phyloP scores from a whole-genome alignment of 1,284 basidiomycete genomes.

The Trichosporon coremiiforme region DNA sequence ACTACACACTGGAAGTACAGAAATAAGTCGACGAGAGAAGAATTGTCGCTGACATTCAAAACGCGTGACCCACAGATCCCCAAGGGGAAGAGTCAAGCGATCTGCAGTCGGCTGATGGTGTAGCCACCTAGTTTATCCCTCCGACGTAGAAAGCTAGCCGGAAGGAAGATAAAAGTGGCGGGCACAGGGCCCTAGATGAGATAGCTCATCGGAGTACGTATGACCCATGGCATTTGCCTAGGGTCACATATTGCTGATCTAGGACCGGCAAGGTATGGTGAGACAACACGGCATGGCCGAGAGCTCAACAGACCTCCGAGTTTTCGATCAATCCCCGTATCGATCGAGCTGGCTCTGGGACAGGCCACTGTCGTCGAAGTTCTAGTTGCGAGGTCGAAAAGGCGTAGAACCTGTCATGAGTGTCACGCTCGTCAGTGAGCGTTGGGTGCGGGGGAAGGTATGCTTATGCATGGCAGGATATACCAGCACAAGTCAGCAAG shows the following conservation, averaged over 20 bases:
- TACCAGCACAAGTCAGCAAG: not conserved
- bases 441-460: not conserved
- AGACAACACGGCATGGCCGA: not conserved
- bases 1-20: no score
- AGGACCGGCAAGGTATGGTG: not conserved
- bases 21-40: not conserved
- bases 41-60: conserved; percentile 15
- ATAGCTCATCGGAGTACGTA: not conserved
- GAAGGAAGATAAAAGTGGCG: conserved; percentile 20
- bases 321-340: not conserved
- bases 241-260: not conserved
- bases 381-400: no score
- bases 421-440: not conserved
- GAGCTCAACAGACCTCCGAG: not conserved
- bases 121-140: conserved; percentile 20
- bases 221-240: not conserved
- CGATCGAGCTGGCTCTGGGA: no score
- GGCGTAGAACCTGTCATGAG: not conserved
- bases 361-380: no score
- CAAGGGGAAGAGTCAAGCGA: conserved; percentile 15
- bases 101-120: conserved; percentile 17
- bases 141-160: conserved; percentile 15
- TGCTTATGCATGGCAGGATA: not conserved
- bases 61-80: conserved; percentile 15
- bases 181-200: not conserved